phyloP scores from a whole-genome alignment of 805 yeast genomes.

The Jamesozyma hellenica region DNA sequence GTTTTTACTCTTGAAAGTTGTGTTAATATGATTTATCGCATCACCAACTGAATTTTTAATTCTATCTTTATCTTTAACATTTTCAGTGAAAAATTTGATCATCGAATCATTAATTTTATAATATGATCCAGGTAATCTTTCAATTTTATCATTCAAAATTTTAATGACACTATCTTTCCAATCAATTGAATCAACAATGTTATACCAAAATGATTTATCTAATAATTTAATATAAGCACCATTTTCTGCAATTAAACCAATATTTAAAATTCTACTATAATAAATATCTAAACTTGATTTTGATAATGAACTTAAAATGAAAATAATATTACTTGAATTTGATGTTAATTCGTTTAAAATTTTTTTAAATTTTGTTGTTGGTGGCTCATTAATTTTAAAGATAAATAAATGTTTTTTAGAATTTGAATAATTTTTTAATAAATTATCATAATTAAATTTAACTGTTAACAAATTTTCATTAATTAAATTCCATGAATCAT shows the following conservation, averaged over 20 bases:
- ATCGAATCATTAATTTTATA: constrained; percentile 67
- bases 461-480: constrained; percentile 30
- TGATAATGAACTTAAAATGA: constrained; percentile 57
- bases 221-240: constrained; percentile 68
- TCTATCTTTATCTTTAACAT: constrained; percentile 52
- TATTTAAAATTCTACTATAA: constrained; percentile 53
- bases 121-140: constrained; percentile 71
- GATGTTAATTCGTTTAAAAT: constrained; percentile 57
- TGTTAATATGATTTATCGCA: constrained; percentile 73
- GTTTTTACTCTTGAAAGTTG: constrained; percentile 48
- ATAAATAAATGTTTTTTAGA: constrained; percentile 36
- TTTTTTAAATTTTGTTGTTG: constrained; percentile 48
- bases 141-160: constrained; percentile 36
- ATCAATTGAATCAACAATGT: constrained; percentile 46
- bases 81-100: constrained; percentile 65
- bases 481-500: constrained; percentile 41
- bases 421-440: constrained; percentile 22
- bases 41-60: constrained; percentile 68
- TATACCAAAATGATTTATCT: constrained; percentile 41
- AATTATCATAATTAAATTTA: constrained; percentile 23
- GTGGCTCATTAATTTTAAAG: constrained; percentile 40
- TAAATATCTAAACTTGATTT: constrained; percentile 54
- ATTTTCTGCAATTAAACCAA: constrained; percentile 84
- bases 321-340: constrained; percentile 45
- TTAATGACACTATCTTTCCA: constrained; percentile 30